Evolutionary conservation across 192 early-diverging fungal species (phyloP).

Genomic region (Gryganskiella cystojenkinii): DNA sequence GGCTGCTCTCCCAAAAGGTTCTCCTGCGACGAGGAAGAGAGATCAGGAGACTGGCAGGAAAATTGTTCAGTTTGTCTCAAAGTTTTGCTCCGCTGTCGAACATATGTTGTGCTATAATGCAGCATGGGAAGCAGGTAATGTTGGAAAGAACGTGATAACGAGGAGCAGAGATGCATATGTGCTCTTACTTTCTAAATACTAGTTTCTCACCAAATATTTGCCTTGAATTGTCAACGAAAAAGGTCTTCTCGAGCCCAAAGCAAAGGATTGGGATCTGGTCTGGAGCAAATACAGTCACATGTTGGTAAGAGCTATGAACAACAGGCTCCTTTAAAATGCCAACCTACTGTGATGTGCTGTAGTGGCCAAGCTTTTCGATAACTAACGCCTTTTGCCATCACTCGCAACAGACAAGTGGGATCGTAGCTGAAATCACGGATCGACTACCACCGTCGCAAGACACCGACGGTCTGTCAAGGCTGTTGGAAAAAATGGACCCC

Average conservation of each 20-base stretch:
- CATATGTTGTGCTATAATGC: constrained; percentile 44
- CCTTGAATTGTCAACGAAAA: no score
- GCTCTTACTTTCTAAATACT: no score
- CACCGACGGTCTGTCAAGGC: background rate
- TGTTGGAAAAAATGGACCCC: constrained; percentile 22
- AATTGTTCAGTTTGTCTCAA: constrained; percentile 5
- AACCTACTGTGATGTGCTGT: no score
- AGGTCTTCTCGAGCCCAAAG: constrained; percentile 23
- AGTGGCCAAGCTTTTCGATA: no score
- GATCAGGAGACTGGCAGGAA: background rate
- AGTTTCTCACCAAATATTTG: no score
- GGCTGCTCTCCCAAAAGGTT: background rate
- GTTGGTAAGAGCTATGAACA: no score
- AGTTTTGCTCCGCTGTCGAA: constrained; percentile 16
- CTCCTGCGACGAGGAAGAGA: no score
- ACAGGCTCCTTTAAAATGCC: no score
- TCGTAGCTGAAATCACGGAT: background rate
- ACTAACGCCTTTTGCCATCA: no score
- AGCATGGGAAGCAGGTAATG: constrained; percentile 39
- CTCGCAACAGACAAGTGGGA: constrained; percentile 8
- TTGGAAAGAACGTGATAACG: background rate
- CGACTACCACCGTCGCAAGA: background rate
- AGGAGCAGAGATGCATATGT: no score
- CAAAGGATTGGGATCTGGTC: constrained; percentile 20
- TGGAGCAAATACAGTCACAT: constrained; percentile 41